Evolutionary conservation across 139 green algal species (phyloP), one percentile per base, ranked within the genome.

Genomic region (Volvox reticuliferus): DNA sequence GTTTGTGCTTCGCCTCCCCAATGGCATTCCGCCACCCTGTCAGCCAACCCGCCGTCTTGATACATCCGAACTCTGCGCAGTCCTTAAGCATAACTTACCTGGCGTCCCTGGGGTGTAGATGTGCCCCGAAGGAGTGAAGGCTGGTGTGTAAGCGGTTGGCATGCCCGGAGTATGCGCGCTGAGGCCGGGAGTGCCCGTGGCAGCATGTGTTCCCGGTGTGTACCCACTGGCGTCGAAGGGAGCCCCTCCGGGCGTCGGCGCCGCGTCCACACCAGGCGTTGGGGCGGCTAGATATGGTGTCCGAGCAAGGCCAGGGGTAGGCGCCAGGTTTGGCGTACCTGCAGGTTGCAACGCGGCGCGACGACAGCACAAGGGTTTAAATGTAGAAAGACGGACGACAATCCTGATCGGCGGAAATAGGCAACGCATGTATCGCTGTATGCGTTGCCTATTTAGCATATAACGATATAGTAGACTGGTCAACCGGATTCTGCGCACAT

Each of bases 221-320:
- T 89, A 89, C 18, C 88, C 88, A 21, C 61, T 35, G 16, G 79
- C 20, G 30, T 88, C 67, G 73, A 85, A 77, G 69, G 61, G 32
- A n/a, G 16, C 50, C 1, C 85, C 85, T 1, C 79, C 88, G 14
- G 88, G 88, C 2, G 88, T 92, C 44, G 88, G 88, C n/a, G 88
- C 88, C 12, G 69, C 30, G 69, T 88, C 88, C 69, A 92, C 76
- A 1, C 77, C 79, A 17, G 88, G 88, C 26, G 88, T 92, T 19
- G 65, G 79, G 12, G 87, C 79, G 21, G 87, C 61, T 37, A 93
- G 61, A 87, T 93, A 93, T 30, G 91, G 91, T 3, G 91, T 93
- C 36, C 81, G 73, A 22, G 89, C 89, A 32, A 90, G 75, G 83
- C 90, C 55, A 36, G 89, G 83, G 36, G 73, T 87, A 84, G 76